Percentiles rank a stretch among this genome's conserved stretches.
phyloP scores from a whole-genome alignment of 495 filamentous ascomycete species.

The Penicillium angulare region DNA sequence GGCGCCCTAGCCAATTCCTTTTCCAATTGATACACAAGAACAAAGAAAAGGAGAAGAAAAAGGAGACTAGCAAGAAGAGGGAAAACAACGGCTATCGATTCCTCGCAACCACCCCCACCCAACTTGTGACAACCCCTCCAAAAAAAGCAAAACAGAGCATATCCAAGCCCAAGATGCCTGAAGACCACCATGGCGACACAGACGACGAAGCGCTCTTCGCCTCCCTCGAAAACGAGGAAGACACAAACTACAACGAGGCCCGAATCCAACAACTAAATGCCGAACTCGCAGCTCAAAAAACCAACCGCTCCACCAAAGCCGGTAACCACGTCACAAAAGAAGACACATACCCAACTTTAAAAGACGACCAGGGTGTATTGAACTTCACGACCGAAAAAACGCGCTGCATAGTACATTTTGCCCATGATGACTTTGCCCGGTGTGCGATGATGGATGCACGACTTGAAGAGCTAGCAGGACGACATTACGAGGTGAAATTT shows the following conservation, averaged over 20 bases:
- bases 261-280: slow-evolving; percentile 70
- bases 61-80: too few species aligned
- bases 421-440: slow-evolving; percentile 69
- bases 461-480: slow-evolving; percentile 57
- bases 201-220: slow-evolving; percentile 74
- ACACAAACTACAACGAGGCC: slow-evolving; percentile 64
- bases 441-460: slow-evolving; percentile 69
- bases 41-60: too few species aligned
- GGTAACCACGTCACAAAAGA: slow-evolving; percentile 26
- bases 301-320: slow-evolving; percentile 22
- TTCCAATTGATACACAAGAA: too few species aligned
- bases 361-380: slow-evolving; percentile 64
- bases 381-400: slow-evolving; percentile 66
- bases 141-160: background rate
- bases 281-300: slow-evolving; percentile 53
- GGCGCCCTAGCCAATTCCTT: too few species aligned
- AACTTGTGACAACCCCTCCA: too few species aligned
- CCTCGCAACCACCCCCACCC: too few species aligned
- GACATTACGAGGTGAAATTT: slow-evolving; percentile 68
- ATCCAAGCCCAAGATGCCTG: background rate
- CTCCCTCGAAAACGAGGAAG: slow-evolving; percentile 63
- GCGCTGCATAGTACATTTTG: slow-evolving; percentile 71
- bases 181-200: slow-evolving; percentile 27
- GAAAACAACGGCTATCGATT: too few species aligned
- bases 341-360: slow-evolving; percentile 56